Evolutionary conservation across 75 land plant genomes (phyloP), one percentile per base, ranked within the genome.

Genomic region (Pinus tabuliformis): DNA sequence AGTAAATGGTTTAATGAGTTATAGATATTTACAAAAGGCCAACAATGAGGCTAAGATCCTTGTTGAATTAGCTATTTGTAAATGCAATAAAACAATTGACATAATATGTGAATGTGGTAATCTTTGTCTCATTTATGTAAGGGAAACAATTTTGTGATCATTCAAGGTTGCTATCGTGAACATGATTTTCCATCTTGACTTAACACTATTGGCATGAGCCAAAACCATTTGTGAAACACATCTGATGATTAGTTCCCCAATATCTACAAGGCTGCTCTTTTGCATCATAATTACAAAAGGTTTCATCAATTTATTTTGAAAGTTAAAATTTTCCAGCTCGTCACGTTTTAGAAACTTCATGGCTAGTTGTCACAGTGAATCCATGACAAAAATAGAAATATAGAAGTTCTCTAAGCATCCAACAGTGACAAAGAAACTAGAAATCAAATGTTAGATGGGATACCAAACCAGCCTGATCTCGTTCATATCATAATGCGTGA

Each of bases 171-270:
- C 89, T 79, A 80, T 92, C 95, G 76, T 82, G 75, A 92, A 92
- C 49, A 90, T 89, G 80, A 89, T 92, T 81, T 90, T 92, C 95
- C 92, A 92, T 14, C 95, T 92, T 73, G 95, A 92, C 81, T 90
- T 92, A 57, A 90, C 86, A 84, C 90, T 90, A 59, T 52, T 86
- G 30, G 90, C 95, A 60, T n/a, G n/a, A n/a, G n/a, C n/a, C n/a
- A n/a, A n/a, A n/a, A 92, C n/a, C n/a, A n/a, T n/a, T n/a, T n/a
- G n/a, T n/a, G n/a, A n/a, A n/a, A n/a, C n/a, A n/a, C n/a, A n/a
- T 13, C 90, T 85, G 58, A 92, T 89, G 28, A 92, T 84, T 56
- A 92, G 63, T 75, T 92, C 92, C 79, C 84, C 83, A 39, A 92
- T 90, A 81, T 92, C 95, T 22, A 88, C 75, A 54, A 89, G 88